Percentiles rank a stretch among this genome's conserved stretches.
Evolutionary conservation across 768 basidiomycete genomes (phyloP).

Genomic region (Kwoniella shandongensis): DNA sequence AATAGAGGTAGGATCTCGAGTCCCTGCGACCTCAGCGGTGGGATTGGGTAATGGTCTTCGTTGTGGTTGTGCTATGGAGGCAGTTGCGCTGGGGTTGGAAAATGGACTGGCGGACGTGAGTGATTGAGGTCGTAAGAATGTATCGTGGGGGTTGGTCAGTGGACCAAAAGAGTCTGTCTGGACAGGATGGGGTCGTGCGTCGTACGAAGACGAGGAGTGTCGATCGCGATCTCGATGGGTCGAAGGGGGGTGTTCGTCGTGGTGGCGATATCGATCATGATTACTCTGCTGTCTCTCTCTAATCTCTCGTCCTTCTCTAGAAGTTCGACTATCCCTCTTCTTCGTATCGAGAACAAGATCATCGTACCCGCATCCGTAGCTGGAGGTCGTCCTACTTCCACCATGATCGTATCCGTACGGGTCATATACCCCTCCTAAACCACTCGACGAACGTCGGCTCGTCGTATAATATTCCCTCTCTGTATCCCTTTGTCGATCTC

Average conservation of each 20-base stretch:
- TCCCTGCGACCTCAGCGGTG: neutral
- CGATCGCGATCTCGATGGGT: no score
- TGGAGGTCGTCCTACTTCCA: no score
- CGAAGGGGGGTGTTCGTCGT: no score
- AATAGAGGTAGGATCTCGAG: constrained; percentile 6
- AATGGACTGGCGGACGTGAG: neutral
- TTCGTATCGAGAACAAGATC: no score
- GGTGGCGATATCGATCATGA: no score
- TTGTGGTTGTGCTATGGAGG: neutral
- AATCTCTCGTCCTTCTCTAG: no score
- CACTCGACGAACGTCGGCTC: constrained; percentile 10
- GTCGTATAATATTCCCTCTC: constrained; percentile 6
- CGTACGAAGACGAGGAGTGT: no score
- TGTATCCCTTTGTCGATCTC: no score
- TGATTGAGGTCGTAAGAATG: no score
- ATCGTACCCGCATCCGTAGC: no score
- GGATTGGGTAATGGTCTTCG: neutral
- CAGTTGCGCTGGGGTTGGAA: constrained; percentile 4
- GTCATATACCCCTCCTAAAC: constrained; percentile 16
- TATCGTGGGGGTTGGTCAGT: constrained; percentile 13
- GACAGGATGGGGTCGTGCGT: neutral
- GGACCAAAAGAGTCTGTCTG: constrained; percentile 11
- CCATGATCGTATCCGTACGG: neutral
- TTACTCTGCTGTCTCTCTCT: no score
- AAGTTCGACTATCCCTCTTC: no score